Percentiles rank a stretch among this genome's conserved stretches.
These are phyloP conservation scores for Ascoidea rubescens DNA, from an alignment of 805 yeast genomes.

Conservation along the genomic window DNA sequence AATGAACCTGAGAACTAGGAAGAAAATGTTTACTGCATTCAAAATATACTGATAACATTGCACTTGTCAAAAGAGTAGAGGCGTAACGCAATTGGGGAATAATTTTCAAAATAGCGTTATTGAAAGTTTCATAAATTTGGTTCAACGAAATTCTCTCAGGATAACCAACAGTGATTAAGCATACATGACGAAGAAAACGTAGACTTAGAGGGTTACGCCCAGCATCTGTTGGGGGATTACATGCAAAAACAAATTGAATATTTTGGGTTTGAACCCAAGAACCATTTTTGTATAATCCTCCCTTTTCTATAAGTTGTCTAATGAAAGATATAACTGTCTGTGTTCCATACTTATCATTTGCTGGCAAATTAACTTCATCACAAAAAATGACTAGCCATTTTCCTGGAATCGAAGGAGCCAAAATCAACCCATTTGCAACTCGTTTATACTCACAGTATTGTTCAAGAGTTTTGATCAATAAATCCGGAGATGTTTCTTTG, in stretches of 20 bases:
- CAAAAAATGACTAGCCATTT: constrained; percentile 75
- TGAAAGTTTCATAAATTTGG: constrained; percentile 55
- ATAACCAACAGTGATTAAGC: constrained; percentile 63
- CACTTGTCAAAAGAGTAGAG: constrained; percentile 1
- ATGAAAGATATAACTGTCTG: constrained; percentile 59
- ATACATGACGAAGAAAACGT: constrained; percentile 54
- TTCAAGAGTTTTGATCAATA: constrained; percentile 50
- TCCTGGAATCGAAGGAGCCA: constrained; percentile 48
- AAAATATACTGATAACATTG: constrained; percentile 21
- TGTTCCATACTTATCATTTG: constrained; percentile 54
- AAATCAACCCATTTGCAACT: constrained; percentile 32
- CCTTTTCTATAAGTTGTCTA: constrained; percentile 57
- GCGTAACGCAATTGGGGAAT: constrained; percentile 27
- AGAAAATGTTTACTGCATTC: constrained; percentile 36
- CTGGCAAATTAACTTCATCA: constrained; percentile 83
- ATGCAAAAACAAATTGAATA: constrained; percentile 86
- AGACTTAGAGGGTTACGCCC: constrained; percentile 49
- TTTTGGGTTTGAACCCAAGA: constrained; percentile 54
- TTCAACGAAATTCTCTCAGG: constrained; percentile 50
- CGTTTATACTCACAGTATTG: constrained; percentile 54
- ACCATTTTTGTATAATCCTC: constrained; percentile 57
- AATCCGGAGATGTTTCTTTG: constrained; percentile 54
- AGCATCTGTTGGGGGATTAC: constrained; percentile 76
- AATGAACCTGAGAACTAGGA: constrained; percentile 33
- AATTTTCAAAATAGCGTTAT: constrained; percentile 38